These are phyloP conservation scores for Darksidea phi DNA, from an alignment of 495 filamentous ascomycete genomes.

Conservation along the genomic window DNA sequence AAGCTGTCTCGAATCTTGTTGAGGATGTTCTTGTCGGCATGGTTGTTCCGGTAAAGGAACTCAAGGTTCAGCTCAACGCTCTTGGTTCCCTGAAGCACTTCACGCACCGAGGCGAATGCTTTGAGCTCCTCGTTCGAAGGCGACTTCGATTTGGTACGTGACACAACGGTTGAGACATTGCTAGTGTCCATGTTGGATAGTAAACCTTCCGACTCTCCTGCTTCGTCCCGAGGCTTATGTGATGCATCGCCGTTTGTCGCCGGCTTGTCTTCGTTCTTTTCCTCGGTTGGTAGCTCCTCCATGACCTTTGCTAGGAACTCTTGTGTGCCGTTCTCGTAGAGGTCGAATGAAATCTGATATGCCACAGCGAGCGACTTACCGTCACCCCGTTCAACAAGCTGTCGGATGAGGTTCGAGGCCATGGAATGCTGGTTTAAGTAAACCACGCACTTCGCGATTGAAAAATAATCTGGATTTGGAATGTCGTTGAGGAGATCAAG, in stretches of 20 bases:
- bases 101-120: constrained; percentile 74
- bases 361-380: constrained; percentile 75
- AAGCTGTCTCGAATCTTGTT: constrained; percentile 95
- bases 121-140: constrained; percentile 48
- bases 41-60: constrained; percentile 93
- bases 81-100: constrained; percentile 86
- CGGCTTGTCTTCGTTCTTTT: constrained; percentile 50
- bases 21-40: constrained; percentile 79
- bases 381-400: constrained; percentile 79
- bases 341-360: constrained; percentile 96
- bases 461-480: constrained; percentile 90
- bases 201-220: constrained; percentile 44
- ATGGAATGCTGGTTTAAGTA: constrained; percentile 90
- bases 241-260: constrained; percentile 40
- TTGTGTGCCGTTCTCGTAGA: constrained; percentile 97
- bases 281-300: constrained; percentile 63
- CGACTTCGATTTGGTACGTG: constrained; percentile 39
- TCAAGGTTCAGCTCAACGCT: constrained; percentile 91
- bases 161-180: constrained; percentile 40
- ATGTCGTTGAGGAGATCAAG: constrained; percentile 86
- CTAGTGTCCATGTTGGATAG: constrained; percentile 39
- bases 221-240: constrained; percentile 43
- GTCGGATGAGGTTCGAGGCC: constrained; percentile 81
- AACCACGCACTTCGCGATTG: constrained; percentile 96
- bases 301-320: constrained; percentile 92